Evolutionary conservation across 441 rosid genomes (phyloP).

Genomic region (Populus tomentosa): DNA sequence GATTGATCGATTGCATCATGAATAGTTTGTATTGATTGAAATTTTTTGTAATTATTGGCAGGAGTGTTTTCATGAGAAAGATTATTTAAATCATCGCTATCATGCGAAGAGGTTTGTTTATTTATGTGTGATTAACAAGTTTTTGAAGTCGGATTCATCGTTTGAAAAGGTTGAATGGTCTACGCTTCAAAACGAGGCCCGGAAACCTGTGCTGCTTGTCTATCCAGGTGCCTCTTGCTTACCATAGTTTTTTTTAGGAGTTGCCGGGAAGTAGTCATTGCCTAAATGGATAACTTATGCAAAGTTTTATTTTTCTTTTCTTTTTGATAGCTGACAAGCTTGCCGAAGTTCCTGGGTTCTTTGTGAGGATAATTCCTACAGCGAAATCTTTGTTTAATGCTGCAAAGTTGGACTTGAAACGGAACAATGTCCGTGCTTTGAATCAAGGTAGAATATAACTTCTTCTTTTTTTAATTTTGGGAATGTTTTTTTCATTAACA

Average conservation of each 20-base stretch:
- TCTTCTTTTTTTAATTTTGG: not conserved
- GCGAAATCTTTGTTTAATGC: conserved; percentile 59
- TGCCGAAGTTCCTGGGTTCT: conserved; percentile 53
- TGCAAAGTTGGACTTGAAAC: conserved; percentile 63
- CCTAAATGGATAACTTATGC: not conserved
- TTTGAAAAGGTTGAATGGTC: conserved; percentile 81
- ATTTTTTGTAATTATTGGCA: conserved; percentile 17
- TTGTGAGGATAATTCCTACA: conserved; percentile 68
- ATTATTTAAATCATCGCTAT: conserved; percentile 79
- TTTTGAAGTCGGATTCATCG: conserved; percentile 41
- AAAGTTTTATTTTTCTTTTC: not conserved
- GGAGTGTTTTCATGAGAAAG: conserved; percentile 86
- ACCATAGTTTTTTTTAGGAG: not conserved
- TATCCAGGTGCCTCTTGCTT: conserved; percentile 56
- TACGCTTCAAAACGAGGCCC: conserved; percentile 71
- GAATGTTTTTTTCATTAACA: conserved; percentile 4
- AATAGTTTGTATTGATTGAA: not conserved
- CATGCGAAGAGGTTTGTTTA: conserved; percentile 85
- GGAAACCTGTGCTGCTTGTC: conserved; percentile 73
- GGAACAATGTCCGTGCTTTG: conserved; percentile 62
- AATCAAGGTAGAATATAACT: conserved; percentile 46
- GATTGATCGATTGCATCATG: not conserved
- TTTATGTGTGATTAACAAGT: conserved; percentile 69
- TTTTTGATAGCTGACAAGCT: conserved; percentile 42
- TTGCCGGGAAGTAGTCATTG: conserved; percentile 3